Evolutionary conservation across 2,329 filamentous ascomycete species (phyloP), one percentile per base, ranked within the genome.

Genomic region (Sphaerulina musiva): DNA sequence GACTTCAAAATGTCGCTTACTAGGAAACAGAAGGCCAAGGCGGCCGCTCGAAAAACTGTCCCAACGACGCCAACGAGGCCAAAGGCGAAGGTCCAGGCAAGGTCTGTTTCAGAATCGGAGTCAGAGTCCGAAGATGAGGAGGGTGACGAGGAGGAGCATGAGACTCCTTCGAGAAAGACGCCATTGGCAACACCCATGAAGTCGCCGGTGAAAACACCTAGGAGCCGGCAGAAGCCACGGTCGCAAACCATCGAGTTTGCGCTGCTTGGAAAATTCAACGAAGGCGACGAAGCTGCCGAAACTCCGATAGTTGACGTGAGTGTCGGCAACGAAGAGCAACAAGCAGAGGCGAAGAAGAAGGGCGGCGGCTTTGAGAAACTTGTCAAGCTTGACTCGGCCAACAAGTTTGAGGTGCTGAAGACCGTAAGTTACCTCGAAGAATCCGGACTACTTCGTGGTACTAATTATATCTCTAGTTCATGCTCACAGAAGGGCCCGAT

Each of bases 391-490:
- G 55, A 61, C 3, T 66, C 66, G 20, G 44, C 59, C 4, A 59
- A 63, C 20, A 57, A 64, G 1, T 73, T 73, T 61, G 55, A 57
- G 9, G 55, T 72, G 3, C 43, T 65, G 14, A 65, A 64, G 32
- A 66, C 67, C 6, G 68, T 70, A 58, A 53, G 64, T 61, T 4
- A 12, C 10, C 36, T n/a, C 40, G 29, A 14, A 29, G 26, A 29
- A 29, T 29, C 26, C 20, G 26, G 20, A 23, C 34, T 14, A n/a
- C 48, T 45, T 8, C 31, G 42, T 23, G 20, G 20, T 29, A 54
- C 62, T 14, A 59, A 45, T 41, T 41, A 14, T 20, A 34, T 1
- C 17, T 32, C 12, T 31, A 67, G 64, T 56, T 63, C 39, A 50
- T 66, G 26, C 57, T 70, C 43, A 60, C 64, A 1, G 65, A 68